Conservation (phyloP, 345 rosid species). For the Eutrema japonicum region DNA sequence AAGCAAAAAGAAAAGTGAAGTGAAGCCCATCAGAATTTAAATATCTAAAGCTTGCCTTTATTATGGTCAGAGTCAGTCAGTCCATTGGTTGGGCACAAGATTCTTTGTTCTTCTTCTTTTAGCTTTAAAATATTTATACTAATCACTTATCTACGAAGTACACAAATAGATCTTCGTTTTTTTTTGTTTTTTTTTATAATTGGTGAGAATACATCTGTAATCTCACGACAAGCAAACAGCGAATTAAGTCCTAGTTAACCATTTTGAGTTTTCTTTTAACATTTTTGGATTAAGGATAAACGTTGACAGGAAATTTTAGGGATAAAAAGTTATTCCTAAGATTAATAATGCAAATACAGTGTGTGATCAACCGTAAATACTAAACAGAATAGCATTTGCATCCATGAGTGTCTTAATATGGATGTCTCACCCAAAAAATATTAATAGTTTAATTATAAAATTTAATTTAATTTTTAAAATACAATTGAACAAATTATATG, state of each 20-base stretch:
- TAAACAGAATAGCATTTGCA: no score
- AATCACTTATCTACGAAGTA: background rate
- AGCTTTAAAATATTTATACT: background rate
- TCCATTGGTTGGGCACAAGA: conserved; percentile 33
- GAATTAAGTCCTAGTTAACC: background rate
- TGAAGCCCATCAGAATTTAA: conserved; percentile 27
- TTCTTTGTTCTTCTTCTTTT: background rate
- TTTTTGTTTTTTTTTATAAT: no score
- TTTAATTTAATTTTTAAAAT: no score
- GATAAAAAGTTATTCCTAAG: background rate
- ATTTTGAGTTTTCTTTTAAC: background rate
- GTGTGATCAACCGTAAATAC: background rate
- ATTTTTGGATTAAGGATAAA: background rate
- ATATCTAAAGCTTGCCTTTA: conserved; percentile 10
- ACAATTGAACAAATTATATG: no score
- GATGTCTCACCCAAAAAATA: no score
- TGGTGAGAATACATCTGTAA: background rate
- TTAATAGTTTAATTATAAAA: no score
- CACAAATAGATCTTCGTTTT: no score
- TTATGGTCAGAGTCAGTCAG: conserved; percentile 13
- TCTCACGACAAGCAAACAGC: background rate
- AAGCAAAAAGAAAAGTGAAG: conserved; percentile 35
- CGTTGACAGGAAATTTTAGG: background rate
- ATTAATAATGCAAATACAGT: background rate
- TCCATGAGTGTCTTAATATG: no score